phyloP scores from a whole-genome alignment of 345 rosid species.

The Corchorus olitorius region DNA sequence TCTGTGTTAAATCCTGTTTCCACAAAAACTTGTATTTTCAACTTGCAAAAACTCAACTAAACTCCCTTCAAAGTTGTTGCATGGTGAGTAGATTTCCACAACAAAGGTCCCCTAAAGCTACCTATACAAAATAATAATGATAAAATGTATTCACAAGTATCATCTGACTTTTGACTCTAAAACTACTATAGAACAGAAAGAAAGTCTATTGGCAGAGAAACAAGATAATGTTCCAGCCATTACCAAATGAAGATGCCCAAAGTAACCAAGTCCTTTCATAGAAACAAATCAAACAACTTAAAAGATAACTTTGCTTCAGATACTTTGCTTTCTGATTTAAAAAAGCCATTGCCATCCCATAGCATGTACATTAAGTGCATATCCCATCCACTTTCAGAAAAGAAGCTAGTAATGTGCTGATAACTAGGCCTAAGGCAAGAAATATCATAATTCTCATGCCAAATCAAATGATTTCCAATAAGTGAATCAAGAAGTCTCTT shows the following conservation, averaged over 20 bases:
- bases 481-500: neutral
- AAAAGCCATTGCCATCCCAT: neutral
- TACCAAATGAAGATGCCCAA: neutral
- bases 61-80: neutral
- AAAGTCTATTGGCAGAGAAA: neutral
- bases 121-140: neutral
- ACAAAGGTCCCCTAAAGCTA: neutral
- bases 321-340: neutral
- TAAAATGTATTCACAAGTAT: neutral
- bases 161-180: neutral
- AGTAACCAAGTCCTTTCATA: neutral
- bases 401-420: neutral
- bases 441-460: neutral
- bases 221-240: neutral
- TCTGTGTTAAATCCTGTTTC: neutral
- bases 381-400: neutral
- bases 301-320: neutral
- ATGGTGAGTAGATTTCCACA: neutral
- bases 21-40: neutral
- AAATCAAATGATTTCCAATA: neutral
- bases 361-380: neutral
- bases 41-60: neutral
- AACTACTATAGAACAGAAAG: neutral
- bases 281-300: neutral
- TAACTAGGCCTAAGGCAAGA: constrained; percentile 4